Evolutionary conservation across 257 asterid species (phyloP), one percentile per base, ranked within the genome.

Genomic region (Nicotiana paniculata): DNA sequence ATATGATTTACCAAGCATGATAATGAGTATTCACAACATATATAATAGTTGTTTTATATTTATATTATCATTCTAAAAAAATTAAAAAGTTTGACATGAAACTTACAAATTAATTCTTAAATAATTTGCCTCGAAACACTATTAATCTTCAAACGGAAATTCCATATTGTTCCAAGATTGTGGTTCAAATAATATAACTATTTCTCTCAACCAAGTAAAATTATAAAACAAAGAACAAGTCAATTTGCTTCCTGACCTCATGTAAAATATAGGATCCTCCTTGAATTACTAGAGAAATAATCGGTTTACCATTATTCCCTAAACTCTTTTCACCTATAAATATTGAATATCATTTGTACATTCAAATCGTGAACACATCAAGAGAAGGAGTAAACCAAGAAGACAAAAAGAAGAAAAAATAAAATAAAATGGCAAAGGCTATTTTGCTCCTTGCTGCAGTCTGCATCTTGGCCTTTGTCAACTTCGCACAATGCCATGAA

Each of bases 391-490:
- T 30, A 48, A 54, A 81, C 53, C 1, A 65, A 65, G 55, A 15
- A 12, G 21, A 15, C 24, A 10, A 18, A 26, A 67, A 32, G 55
- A 48, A 80, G 7, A 16, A 81, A 12, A 43, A 43, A 43, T 9
- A 2, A 2, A 43, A 43, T 43, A 43, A 72, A 70, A 81, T 81
- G 84, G 84, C 68, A 68, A 81, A 70, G 84, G 80, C 68, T 53
- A 28, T 32, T 8, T 43, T 77, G 4, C 33, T 70, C 80, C 39
- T 68, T 58, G 55, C 84, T 17, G 68, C 79, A 30, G 28, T 81
- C 2, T 81, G 84, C 72, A 53, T 81, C 66, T 81, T 81, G 84
- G 81, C 84, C 79, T 54, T 81, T 70, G 81, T 72, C 84, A 70
- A 62, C 72, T 68, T 68, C 9, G 62, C 80, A 35, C 46, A 55